Evolutionary conservation across 2,329 filamentous ascomycete genomes (phyloP).

Genomic region (Fusarium dimerum): DNA sequence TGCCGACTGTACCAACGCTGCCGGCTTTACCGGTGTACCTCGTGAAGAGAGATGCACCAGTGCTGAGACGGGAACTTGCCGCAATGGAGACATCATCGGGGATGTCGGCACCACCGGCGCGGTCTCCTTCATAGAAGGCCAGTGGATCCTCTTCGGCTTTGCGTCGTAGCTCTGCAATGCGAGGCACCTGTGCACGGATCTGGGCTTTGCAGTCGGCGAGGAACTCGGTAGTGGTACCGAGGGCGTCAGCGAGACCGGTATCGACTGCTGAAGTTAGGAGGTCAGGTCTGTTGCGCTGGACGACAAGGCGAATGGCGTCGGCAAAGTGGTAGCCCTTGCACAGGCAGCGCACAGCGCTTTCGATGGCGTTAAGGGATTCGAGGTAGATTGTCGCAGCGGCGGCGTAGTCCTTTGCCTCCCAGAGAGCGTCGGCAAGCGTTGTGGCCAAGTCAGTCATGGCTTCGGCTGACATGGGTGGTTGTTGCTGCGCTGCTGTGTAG

Average conservation of each 20-base stretch:
- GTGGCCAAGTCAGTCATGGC: slow-evolving; percentile 70
- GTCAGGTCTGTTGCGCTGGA: slow-evolving; percentile 58
- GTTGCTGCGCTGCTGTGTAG: slow-evolving; percentile 70
- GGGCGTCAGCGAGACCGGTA: slow-evolving; percentile 74
- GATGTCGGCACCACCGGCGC: slow-evolving; percentile 64
- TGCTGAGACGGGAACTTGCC: slow-evolving; percentile 75
- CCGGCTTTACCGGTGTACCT: slow-evolving; percentile 76
- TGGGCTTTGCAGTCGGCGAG: slow-evolving; percentile 91
- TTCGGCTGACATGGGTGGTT: slow-evolving; percentile 58
- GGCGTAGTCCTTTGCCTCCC: slow-evolving; percentile 81
- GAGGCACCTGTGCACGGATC: slow-evolving; percentile 79
- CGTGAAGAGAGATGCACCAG: slow-evolving; percentile 87
- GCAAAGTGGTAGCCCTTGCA: slow-evolving; percentile 88
- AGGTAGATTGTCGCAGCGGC: slow-evolving; percentile 78
- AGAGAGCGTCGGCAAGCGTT: slow-evolving; percentile 74
- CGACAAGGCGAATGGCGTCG: slow-evolving; percentile 80
- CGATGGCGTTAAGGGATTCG: slow-evolving; percentile 76
- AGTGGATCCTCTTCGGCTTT: slow-evolving; percentile 85
- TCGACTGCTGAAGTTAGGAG: slow-evolving; percentile 74
- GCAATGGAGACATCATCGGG: slow-evolving; percentile 93
- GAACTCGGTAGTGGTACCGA: slow-evolving; percentile 83
- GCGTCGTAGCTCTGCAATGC: slow-evolving; percentile 76
- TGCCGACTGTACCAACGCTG: slow-evolving; percentile 68
- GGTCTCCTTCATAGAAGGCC: slow-evolving; percentile 83
- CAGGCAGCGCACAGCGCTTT: slow-evolving; percentile 70